Evolutionary conservation across 2,329 filamentous ascomycete genomes (phyloP).

Genomic region (Cyphellophora attinorum): DNA sequence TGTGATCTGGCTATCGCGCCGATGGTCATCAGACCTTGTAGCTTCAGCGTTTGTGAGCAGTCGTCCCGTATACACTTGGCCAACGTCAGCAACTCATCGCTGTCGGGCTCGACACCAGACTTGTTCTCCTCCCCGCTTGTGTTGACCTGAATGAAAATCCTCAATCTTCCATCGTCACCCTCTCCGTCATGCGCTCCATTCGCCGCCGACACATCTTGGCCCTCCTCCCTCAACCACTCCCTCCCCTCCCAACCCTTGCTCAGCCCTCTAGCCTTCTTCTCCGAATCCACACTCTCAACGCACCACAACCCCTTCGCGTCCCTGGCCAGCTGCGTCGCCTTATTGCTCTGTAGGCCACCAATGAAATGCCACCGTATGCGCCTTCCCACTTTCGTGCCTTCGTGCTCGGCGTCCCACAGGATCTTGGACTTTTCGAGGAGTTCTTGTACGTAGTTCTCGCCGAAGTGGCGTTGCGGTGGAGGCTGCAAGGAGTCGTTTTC

Average conservation of each 20-base stretch:
- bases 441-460: slow-evolving; percentile 94
- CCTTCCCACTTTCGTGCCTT: slow-evolving; percentile 65
- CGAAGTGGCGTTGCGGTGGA: slow-evolving; percentile 56
- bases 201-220: slow-evolving; percentile 25
- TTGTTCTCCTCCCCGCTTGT: slow-evolving; percentile 83
- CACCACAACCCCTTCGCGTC: slow-evolving; percentile 83
- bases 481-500: not conserved
- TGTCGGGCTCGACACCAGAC: slow-evolving; percentile 61
- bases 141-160: slow-evolving; percentile 88
- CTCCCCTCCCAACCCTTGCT: slow-evolving; percentile 62
- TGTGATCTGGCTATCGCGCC: slow-evolving; percentile 81
- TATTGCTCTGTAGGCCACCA: slow-evolving; percentile 84
- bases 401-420: slow-evolving; percentile 68
- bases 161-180: slow-evolving; percentile 35
- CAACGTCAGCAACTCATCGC: slow-evolving; percentile 39
- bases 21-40: slow-evolving; percentile 92
- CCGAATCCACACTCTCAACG: slow-evolving; percentile 79
- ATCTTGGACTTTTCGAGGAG: slow-evolving; percentile 74
- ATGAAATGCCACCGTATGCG: slow-evolving; percentile 93
- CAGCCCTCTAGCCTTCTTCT: slow-evolving; percentile 78
- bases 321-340: slow-evolving; percentile 75
- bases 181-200: slow-evolving; percentile 20
- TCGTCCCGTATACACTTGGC: slow-evolving; percentile 60
- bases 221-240: slow-evolving; percentile 30
- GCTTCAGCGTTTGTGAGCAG: slow-evolving; percentile 58